Evolutionary conservation across 345 rosid species (phyloP).

Genomic region (Camelina sativa): DNA sequence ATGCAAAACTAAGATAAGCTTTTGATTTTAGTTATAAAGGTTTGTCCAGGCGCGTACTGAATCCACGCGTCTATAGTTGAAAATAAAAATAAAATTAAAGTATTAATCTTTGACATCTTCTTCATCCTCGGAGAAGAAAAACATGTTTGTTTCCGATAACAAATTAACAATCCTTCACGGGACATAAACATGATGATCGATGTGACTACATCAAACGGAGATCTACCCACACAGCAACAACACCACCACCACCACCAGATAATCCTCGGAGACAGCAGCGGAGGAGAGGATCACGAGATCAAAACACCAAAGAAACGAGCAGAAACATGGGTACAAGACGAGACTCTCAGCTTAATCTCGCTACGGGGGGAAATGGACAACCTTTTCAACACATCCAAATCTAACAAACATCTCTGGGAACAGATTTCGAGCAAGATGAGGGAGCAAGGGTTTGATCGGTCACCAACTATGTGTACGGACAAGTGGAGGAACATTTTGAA

Average conservation of each 20-base stretch:
- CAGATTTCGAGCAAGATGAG: slow-evolving; percentile 87
- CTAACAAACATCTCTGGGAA: slow-evolving; percentile 97
- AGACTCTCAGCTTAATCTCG: slow-evolving; percentile 74
- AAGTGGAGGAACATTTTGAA: slow-evolving; percentile 97
- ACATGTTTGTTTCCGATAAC: slow-evolving; percentile 86
- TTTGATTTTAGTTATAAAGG: not conserved
- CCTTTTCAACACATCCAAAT: slow-evolving; percentile 89
- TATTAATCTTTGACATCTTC: too few species aligned
- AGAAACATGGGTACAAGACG: slow-evolving; percentile 97
- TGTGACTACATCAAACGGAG: slow-evolving; percentile 57
- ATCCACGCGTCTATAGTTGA: not conserved
- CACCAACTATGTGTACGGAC: slow-evolving; percentile 96
- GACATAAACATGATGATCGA: slow-evolving; percentile 78
- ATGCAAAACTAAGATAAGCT: not conserved
- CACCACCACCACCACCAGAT: slow-evolving; percentile 47
- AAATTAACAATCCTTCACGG: slow-evolving; percentile 45
- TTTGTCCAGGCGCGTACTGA: not conserved
- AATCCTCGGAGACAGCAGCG: slow-evolving; percentile 81
- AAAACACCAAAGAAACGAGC: slow-evolving; percentile 93
- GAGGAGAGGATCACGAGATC: slow-evolving; percentile 76
- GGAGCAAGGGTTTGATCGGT: slow-evolving; percentile 92
- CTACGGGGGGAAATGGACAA: slow-evolving; percentile 80
- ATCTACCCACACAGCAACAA: slow-evolving; percentile 47
- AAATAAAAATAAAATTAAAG: too few species aligned
- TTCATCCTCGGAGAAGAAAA: slow-evolving; percentile 26